Evolutionary conservation across 2,329 filamentous ascomycete species (phyloP).

Genomic region (Fusarium oligoseptatum): DNA sequence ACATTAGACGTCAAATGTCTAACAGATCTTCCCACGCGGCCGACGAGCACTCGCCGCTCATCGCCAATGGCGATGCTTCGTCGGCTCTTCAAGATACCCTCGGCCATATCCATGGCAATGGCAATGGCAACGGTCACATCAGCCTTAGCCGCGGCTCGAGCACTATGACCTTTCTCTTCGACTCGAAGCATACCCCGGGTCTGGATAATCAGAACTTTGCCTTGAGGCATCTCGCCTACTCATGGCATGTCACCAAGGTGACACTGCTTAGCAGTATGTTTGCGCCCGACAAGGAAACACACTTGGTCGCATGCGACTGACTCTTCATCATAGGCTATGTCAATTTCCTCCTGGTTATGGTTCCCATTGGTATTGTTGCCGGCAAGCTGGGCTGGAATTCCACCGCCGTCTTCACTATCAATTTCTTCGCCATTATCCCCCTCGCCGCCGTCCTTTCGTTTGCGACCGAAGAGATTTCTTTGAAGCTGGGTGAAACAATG

Average conservation of each 20-base stretch:
- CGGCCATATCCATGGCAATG: slow-evolving; percentile 20
- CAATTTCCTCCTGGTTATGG: slow-evolving; percentile 80
- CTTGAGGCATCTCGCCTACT: slow-evolving; percentile 61
- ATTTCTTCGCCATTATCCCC: slow-evolving; percentile 85
- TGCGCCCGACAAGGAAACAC: background rate
- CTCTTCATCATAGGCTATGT: slow-evolving; percentile 62
- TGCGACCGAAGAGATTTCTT: slow-evolving; percentile 82
- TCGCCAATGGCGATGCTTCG: slow-evolving; percentile 53
- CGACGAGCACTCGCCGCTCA: slow-evolving; percentile 59
- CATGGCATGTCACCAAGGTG: slow-evolving; percentile 69
- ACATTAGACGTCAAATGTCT: slow-evolving; percentile 51
- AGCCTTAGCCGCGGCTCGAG: slow-evolving; percentile 41
- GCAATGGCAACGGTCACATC: slow-evolving; percentile 42
- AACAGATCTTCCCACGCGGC: slow-evolving; percentile 44
- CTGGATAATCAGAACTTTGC: slow-evolving; percentile 61
- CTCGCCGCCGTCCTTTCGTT: slow-evolving; percentile 81
- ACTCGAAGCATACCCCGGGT: slow-evolving; percentile 65
- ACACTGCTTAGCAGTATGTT: slow-evolving; percentile 71
- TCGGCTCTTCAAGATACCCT: slow-evolving; percentile 35
- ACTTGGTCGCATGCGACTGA: slow-evolving; percentile 15
- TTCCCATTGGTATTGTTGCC: slow-evolving; percentile 79
- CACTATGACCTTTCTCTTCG: slow-evolving; percentile 60
- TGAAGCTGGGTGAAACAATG: slow-evolving; percentile 78
- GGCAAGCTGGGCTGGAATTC: slow-evolving; percentile 73
- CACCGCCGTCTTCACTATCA: slow-evolving; percentile 78